Evolutionary conservation across 2,329 filamentous ascomycete species (phyloP).

Genomic region (Aspergillus transmontanensis): DNA sequence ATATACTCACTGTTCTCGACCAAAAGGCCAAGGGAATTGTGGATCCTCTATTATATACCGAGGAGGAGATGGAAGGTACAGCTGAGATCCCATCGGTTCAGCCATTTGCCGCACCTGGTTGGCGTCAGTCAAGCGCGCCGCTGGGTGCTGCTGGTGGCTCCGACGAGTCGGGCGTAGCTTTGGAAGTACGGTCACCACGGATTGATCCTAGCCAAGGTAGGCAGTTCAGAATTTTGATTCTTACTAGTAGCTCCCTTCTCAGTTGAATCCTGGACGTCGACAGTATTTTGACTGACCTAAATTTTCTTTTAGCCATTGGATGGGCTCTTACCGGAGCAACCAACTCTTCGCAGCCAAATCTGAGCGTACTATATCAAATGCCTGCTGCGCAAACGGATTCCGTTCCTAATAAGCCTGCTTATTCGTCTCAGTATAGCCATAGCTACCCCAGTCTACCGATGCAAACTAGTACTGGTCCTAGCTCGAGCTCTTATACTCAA

Average conservation of each 20-base stretch:
- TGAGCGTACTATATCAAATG: slow-evolving; percentile 78
- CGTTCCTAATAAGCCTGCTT: slow-evolving; percentile 29
- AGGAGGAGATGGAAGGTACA: slow-evolving; percentile 76
- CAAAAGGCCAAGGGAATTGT: slow-evolving; percentile 86
- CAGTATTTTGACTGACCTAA: slow-evolving; percentile 36
- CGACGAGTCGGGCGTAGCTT: slow-evolving; percentile 22
- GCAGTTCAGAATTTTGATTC: slow-evolving; percentile 12
- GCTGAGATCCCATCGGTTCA: slow-evolving; percentile 57
- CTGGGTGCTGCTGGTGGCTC: slow-evolving; percentile 33
- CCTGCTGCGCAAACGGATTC: slow-evolving; percentile 37
- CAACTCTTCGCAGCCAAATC: slow-evolving; percentile 79
- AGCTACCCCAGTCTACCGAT: slow-evolving; percentile 28
- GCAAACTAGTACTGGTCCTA: slow-evolving; percentile 23
- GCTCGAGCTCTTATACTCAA: slow-evolving; percentile 30
- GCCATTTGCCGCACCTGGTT: slow-evolving; percentile 54
- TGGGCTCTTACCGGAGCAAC: slow-evolving; percentile 88
- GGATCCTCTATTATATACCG: slow-evolving; percentile 67
- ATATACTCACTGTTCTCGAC: slow-evolving; percentile 82
- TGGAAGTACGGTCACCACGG: slow-evolving; percentile 47
- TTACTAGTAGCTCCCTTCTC: neutral
- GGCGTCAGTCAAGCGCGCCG: slow-evolving; percentile 43
- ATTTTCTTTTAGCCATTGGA: slow-evolving; percentile 65
- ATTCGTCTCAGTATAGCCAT: slow-evolving; percentile 35
- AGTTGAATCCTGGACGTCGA: neutral
- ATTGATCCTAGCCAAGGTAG: slow-evolving; percentile 56